Conservation (phyloP, 208 protist genomes). For the Angomonas ambiguus region DNA sequence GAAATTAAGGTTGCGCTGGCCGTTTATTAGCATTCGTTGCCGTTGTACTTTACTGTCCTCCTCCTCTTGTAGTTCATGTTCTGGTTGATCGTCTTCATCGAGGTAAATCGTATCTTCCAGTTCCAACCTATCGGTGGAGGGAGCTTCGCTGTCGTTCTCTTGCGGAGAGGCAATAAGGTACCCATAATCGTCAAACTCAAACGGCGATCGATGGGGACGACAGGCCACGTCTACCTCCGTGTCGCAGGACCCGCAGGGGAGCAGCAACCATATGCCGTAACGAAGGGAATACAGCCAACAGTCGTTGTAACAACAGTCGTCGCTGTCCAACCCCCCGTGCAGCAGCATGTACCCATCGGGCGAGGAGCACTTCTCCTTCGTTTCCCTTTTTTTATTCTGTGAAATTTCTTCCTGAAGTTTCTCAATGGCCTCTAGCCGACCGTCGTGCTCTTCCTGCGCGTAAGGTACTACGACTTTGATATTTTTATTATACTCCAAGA, state of each 20-base stretch:
- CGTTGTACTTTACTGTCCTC: no score
- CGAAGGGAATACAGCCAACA: neutral
- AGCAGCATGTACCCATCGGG: neutral
- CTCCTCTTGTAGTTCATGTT: neutral
- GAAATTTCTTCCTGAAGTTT: no score
- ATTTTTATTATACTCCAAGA: neutral
- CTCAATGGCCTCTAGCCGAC: no score
- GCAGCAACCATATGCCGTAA: neutral
- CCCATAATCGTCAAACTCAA: neutral
- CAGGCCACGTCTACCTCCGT: neutral
- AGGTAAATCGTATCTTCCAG: no score
- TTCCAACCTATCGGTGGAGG: no score
- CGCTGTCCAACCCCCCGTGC: neutral
- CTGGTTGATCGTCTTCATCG: neutral
- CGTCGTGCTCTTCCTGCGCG: no score
- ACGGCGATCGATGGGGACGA: neutral
- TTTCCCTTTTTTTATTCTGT: no score
- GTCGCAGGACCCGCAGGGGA: neutral
- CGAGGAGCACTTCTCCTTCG: no score
- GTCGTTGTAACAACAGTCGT: neutral
- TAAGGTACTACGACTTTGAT: no score
- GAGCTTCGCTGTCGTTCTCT: no score
- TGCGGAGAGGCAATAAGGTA: neutral
- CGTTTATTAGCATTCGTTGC: no score
- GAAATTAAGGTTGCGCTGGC: no score